Evolutionary conservation across 2,329 filamentous ascomycete genomes (phyloP), one percentile per base, ranked within the genome.

Genomic region (Allantophomopsis lycopodina): DNA sequence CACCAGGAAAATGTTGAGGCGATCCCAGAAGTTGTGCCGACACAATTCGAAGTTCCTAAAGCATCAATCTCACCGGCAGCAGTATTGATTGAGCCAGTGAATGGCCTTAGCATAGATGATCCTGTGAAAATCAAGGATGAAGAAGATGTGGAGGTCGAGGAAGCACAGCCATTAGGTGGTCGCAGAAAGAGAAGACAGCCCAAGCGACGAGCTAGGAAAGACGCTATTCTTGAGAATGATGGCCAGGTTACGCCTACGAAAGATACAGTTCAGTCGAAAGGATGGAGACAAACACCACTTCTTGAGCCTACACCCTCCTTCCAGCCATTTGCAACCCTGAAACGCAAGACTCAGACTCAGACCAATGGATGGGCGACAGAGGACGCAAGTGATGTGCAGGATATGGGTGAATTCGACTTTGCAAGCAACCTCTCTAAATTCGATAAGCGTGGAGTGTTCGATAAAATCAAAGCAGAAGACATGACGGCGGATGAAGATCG

Each of bases 361-460:
- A 73, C 85, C 34, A 93, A 86, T 55, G 89, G 86, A 3, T 96
- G 89, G 88, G 87, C 85, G 4, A 95, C 89, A 0, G 91, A 95
- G 55, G 89, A 96, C 53, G 88, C 89, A 16, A 95, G 86, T 0
- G 91, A 96, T 55, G 84, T 91, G 16, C 84, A 89, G 60, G 89
- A 93, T 55, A 74, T 91, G 67, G 85, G 83, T 10, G 91, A 96
- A 44, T 96, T 96, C 51, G 89, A 96, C 58, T 96, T 96, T 52
- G 79, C 84, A 50, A 79, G 77, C 40, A 87, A 87, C 48, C 68
- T 96, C 23, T 88, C 85, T 36, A 94, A 94, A 54, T 96, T 96
- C 51, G 88, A 96, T 64, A 96, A 96, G 63, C 76, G 81, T 41
- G 79, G 79, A 1, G 76, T 96, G 7, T 98, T 98, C 55, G 83